These are phyloP conservation scores for Vicia sativa DNA, from an alignment of 306 rosid species.

Conservation along the genomic window DNA sequence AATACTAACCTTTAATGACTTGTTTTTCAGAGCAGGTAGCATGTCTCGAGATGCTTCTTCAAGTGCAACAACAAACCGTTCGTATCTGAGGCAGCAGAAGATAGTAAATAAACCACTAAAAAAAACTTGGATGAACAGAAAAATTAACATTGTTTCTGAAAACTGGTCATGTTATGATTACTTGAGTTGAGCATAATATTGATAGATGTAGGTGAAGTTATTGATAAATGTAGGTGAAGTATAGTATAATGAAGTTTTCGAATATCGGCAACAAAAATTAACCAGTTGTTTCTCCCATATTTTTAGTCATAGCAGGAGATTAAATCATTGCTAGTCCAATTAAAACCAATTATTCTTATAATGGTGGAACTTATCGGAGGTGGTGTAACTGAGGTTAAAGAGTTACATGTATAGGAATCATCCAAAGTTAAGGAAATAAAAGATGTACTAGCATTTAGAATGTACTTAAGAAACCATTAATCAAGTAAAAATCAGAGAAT, in stretches of 20 bases:
- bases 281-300: not conserved
- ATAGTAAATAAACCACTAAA: slow-evolving; percentile 25
- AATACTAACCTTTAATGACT: slow-evolving; percentile 78
- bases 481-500: slow-evolving; percentile 18
- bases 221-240: not conserved
- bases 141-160: not conserved
- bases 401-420: not conserved
- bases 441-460: slow-evolving; percentile 12
- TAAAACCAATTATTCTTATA: slow-evolving; percentile 12
- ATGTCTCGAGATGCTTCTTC: slow-evolving; percentile 98
- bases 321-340: not conserved
- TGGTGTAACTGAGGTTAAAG: not conserved
- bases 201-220: not conserved
- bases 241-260: slow-evolving; percentile 7
- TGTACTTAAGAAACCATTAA: slow-evolving; percentile 11
- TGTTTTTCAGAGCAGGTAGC: slow-evolving; percentile 80
- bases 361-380: not conserved
- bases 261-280: slow-evolving; percentile 7
- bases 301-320: not conserved
- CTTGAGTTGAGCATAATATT: slow-evolving; percentile 7
- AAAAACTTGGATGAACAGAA: slow-evolving; percentile 20
- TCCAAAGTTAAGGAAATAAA: slow-evolving; percentile 7
- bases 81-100: slow-evolving; percentile 65
- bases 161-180: slow-evolving; percentile 3
- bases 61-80: slow-evolving; percentile 79